These are phyloP conservation scores for Colletotrichum orbiculare DNA, from an alignment of 2,329 filamentous ascomycete genomes.

Conservation along the genomic window DNA sequence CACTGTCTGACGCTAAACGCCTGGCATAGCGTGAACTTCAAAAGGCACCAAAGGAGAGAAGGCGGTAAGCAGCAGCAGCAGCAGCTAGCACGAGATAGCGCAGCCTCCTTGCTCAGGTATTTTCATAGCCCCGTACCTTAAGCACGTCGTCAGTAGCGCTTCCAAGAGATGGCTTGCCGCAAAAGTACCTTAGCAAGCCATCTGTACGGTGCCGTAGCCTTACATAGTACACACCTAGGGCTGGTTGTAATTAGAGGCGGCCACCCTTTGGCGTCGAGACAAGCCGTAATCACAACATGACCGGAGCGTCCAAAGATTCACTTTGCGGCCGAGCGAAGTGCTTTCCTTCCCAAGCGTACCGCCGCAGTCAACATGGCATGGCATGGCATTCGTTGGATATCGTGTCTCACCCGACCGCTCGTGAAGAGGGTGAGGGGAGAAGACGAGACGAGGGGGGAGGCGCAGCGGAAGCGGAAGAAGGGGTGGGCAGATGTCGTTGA, in stretches of 20 bases:
- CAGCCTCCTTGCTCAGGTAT: constrained; percentile 9
- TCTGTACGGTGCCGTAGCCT: background rate
- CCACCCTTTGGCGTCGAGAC: too few species aligned
- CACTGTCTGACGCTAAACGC: constrained; percentile 11
- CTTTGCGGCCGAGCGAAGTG: background rate
- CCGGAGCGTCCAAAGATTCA: background rate
- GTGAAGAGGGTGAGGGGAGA: background rate
- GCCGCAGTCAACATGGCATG: too few species aligned
- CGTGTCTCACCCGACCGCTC: constrained; percentile 17
- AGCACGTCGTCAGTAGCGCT: background rate
- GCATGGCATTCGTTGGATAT: background rate
- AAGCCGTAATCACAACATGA: constrained; percentile 19
- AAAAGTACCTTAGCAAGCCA: constrained; percentile 31
- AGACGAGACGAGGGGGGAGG: background rate
- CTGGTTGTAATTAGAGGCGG: background rate
- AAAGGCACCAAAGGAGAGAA: constrained; percentile 14
- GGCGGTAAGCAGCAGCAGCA: constrained; percentile 23
- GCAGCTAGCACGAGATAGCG: constrained; percentile 12
- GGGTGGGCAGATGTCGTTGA: constrained; percentile 12
- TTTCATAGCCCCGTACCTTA: background rate
- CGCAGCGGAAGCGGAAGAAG: background rate
- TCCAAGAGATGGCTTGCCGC: constrained; percentile 11
- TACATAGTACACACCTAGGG: background rate
- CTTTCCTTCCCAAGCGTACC: background rate
- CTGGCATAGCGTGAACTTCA: constrained; percentile 5